Evolutionary conservation across 768 basidiomycete species (phyloP).

Genomic region (Auriscalpium vulgare): DNA sequence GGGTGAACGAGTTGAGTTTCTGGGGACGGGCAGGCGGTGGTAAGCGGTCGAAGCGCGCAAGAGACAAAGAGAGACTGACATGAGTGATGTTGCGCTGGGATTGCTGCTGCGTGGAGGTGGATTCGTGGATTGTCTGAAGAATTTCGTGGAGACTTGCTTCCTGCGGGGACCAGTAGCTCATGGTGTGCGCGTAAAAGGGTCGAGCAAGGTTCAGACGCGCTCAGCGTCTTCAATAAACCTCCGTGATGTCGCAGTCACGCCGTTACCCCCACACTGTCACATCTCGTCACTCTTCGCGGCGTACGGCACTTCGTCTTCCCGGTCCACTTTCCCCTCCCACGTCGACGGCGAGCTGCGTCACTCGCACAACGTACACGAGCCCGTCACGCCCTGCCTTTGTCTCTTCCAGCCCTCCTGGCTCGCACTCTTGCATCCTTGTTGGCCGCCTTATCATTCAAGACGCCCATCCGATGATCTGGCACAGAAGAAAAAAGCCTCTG

Average conservation of each 20-base stretch:
- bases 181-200: conserved; percentile 18
- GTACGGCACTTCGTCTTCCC: no score
- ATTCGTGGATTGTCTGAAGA: conserved; percentile 84
- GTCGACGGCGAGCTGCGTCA: no score
- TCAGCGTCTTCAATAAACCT: neutral
- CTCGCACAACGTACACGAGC: no score
- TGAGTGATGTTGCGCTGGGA: conserved; percentile 76
- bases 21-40: conserved; percentile 25
- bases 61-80: conserved; percentile 36
- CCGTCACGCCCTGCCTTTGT: no score
- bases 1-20: conserved; percentile 85
- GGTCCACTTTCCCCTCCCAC: no score
- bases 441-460: no score
- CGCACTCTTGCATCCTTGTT: no score
- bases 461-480: no score
- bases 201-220: conserved; percentile 8
- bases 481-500: no score
- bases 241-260: neutral
- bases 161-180: conserved; percentile 75
- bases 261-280: neutral
- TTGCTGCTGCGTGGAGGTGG: conserved; percentile 66
- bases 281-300: no score
- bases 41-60: conserved; percentile 13
- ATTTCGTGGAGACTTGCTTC: conserved; percentile 87
- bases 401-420: no score